phyloP scores from a whole-genome alignment of 768 basidiomycete genomes.

The Tulasnella calospora region DNA sequence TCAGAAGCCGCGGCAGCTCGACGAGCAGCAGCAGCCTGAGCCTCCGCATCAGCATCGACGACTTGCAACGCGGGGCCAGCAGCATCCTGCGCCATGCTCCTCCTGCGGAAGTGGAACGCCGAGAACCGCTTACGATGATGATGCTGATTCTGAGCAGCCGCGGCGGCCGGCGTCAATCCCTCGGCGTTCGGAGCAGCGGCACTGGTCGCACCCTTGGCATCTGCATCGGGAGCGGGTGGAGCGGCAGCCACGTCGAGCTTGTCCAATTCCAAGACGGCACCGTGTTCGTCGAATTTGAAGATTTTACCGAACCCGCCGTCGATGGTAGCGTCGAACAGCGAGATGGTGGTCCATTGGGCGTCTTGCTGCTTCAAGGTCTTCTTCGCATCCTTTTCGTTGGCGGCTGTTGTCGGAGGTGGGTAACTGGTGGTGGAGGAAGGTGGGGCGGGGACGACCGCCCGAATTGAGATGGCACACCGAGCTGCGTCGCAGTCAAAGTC shows the following conservation, averaged over 20 bases:
- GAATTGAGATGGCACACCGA: slow-evolving; percentile 72
- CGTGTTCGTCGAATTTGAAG: slow-evolving; percentile 64
- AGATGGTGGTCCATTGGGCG: slow-evolving; percentile 30
- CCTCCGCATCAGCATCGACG: slow-evolving; percentile 55
- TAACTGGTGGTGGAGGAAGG: slow-evolving; percentile 38
- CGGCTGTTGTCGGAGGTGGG: slow-evolving; percentile 43
- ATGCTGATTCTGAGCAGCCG: slow-evolving; percentile 30
- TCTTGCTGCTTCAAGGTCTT: not conserved
- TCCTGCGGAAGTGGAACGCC: slow-evolving; percentile 60
- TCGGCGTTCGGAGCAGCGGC: slow-evolving; percentile 7
- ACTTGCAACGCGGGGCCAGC: slow-evolving; percentile 75
- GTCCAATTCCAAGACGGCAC: slow-evolving; percentile 69
- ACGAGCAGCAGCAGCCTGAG: slow-evolving; percentile 13
- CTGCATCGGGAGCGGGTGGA: not conserved
- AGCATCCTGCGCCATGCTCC: slow-evolving; percentile 42
- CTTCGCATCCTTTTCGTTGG: slow-evolving; percentile 42
- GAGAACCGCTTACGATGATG: slow-evolving; percentile 54
- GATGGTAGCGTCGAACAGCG: slow-evolving; percentile 49
- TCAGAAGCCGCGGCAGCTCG: slow-evolving; percentile 32
- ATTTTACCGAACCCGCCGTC: slow-evolving; percentile 78
- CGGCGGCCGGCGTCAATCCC: slow-evolving; percentile 25
- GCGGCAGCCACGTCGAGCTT: slow-evolving; percentile 16
- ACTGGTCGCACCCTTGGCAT: slow-evolving; percentile 31
- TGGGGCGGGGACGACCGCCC: slow-evolving; percentile 60
- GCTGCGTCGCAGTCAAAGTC: slow-evolving; percentile 89